Conservation (phyloP, 129 eudicot genomes). For the Flaveria bidentis region DNA sequence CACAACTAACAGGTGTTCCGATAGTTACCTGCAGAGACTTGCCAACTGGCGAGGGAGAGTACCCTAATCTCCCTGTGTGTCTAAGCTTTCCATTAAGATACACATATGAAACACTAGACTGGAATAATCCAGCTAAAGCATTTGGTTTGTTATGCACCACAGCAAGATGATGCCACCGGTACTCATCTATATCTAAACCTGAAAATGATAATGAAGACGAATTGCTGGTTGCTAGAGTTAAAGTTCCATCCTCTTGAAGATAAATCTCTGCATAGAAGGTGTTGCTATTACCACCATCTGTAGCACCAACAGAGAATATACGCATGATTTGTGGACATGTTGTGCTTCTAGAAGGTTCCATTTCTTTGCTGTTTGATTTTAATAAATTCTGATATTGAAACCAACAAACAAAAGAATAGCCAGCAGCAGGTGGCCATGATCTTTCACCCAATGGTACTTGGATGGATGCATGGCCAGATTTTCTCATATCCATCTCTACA, state of each 20-base stretch:
- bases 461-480: conserved; percentile 82
- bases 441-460: conserved; percentile 95
- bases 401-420: conserved; percentile 98
- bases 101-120: conserved; percentile 87
- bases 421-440: conserved; percentile 99
- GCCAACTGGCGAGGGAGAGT: conserved; percentile 89
- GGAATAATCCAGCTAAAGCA: conserved; percentile 96
- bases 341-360: conserved; percentile 39
- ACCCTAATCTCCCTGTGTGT: conserved; percentile 93
- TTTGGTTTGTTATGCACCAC: conserved; percentile 96
- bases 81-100: conserved; percentile 89
- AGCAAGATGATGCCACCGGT: conserved; percentile 95
- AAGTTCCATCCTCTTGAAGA: conserved; percentile 87
- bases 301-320: conserved; percentile 85
- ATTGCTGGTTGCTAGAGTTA: conserved; percentile 89
- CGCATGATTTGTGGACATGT: conserved; percentile 54
- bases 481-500: conserved; percentile 94
- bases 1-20: conserved; percentile 75
- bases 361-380: conserved; percentile 53
- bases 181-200: conserved; percentile 85
- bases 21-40: conserved; percentile 89
- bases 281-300: conserved; percentile 44
- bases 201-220: conserved; percentile 76
- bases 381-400: conserved; percentile 74
- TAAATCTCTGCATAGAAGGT: conserved; percentile 78